A percentile compares a stretch with the other conserved stretches of the same genome.
These are phyloP conservation scores for Sporothrix humicola DNA, from an alignment of 2,329 filamentous ascomycete species.

Conservation along the genomic window DNA sequence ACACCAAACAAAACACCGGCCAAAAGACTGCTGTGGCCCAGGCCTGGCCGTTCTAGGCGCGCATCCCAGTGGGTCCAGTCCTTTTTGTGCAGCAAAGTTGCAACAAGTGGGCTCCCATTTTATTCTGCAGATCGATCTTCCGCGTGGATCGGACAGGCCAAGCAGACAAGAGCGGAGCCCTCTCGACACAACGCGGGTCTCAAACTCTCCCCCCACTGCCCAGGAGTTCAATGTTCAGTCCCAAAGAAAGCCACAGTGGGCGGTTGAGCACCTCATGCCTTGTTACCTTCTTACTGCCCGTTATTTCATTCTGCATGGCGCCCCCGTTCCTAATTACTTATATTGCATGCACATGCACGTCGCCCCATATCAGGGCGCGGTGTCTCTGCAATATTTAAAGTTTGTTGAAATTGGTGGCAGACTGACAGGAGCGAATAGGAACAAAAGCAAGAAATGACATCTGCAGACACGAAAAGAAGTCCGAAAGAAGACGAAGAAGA, in stretches of 20 bases:
- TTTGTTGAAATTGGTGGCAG: constrained; percentile 21
- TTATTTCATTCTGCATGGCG: constrained; percentile 28
- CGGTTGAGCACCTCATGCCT: background rate
- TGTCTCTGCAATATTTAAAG: background rate
- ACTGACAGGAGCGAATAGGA: constrained; percentile 16
- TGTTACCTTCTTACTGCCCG: background rate
- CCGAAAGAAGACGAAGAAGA: background rate
- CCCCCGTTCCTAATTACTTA: background rate
- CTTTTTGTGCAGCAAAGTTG: constrained; percentile 22
- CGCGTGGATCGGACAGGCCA: constrained; percentile 13
- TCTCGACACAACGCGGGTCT: background rate
- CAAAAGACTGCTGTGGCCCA: background rate
- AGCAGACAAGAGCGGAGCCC: constrained; percentile 17
- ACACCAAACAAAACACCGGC: background rate
- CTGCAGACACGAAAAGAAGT: background rate
- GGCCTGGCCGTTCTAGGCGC: constrained; percentile 1
- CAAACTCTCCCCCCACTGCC: background rate
- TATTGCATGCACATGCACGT: constrained; percentile 28
- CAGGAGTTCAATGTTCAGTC: too few relatives aligned
- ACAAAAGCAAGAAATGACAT: background rate
- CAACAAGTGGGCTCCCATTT: constrained; percentile 26
- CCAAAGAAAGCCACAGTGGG: background rate
- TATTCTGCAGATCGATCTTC: constrained; percentile 32
- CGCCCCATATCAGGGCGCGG: constrained; percentile 20
- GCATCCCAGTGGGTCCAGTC: constrained; percentile 5